phyloP scores from a whole-genome alignment of 768 basidiomycete genomes.

The Lactifluus pinguis region DNA sequence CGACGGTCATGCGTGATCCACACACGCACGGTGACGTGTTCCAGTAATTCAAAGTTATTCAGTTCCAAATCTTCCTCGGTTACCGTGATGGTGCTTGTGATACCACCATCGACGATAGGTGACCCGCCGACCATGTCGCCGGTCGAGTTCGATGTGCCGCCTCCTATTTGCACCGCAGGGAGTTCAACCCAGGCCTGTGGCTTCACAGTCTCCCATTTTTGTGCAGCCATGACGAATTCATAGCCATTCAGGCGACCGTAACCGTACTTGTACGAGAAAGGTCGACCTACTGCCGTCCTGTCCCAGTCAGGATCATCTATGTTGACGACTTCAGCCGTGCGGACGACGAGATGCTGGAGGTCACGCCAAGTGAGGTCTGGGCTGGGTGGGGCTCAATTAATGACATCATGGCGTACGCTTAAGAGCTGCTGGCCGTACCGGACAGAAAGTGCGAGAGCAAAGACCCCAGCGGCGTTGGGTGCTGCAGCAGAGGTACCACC shows the following conservation, averaged over 20 bases:
- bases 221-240: conserved; percentile 69
- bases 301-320: conserved; percentile 94
- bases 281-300: conserved; percentile 55
- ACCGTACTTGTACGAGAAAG: conserved; percentile 89
- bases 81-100: conserved; percentile 54
- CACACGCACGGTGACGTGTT: conserved; percentile 87
- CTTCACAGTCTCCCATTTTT: conserved; percentile 80
- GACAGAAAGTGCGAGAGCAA: conserved; percentile 81
- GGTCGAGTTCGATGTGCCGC: conserved; percentile 46
- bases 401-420: background rate
- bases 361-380: conserved; percentile 97
- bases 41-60: conserved; percentile 79
- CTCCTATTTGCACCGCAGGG: conserved; percentile 56
- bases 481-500: conserved; percentile 98
- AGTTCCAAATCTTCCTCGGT: conserved; percentile 56
- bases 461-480: conserved; percentile 90
- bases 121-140: conserved; percentile 54
- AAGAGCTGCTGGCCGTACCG: conserved; percentile 42
- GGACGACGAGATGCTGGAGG: conserved; percentile 81
- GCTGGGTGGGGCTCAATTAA: conserved; percentile 31
- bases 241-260: conserved; percentile 85
- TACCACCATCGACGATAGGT: conserved; percentile 54
- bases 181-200: conserved; percentile 88
- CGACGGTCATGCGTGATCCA: conserved; percentile 84
- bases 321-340: conserved; percentile 70